Percentiles rank a stretch among this genome's conserved stretches.
phyloP scores from a whole-genome alignment of 2,329 filamentous ascomycete genomes.

The Pseudogymnoascus sp. region DNA sequence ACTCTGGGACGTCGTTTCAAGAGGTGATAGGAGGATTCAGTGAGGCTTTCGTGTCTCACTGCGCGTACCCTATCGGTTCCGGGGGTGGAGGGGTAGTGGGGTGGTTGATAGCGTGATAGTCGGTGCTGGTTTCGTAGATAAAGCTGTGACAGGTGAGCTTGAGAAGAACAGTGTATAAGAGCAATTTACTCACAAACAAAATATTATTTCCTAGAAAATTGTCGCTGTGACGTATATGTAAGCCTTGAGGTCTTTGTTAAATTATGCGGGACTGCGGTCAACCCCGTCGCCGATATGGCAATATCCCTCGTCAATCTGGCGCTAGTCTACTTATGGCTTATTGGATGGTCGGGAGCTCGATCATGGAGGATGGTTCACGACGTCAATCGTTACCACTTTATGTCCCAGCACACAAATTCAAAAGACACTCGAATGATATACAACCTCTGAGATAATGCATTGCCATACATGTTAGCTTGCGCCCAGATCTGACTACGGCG shows the following conservation, averaged over 20 bases:
- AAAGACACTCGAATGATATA: not conserved
- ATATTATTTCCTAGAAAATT: not conserved
- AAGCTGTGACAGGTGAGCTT: not conserved
- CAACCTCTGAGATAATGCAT: not conserved
- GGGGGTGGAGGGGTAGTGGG: slow-evolving; percentile 1
- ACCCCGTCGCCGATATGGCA: slow-evolving; percentile 1
- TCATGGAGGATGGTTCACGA: not conserved
- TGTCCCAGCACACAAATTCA: not conserved
- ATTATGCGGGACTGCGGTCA: slow-evolving; percentile 3
- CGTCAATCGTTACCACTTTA: not conserved
- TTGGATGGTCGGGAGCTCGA: not conserved
- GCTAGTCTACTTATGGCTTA: slow-evolving; percentile 6
- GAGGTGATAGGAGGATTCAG: slow-evolving; percentile 2
- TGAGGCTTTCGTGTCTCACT: slow-evolving; percentile 4
- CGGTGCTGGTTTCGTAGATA: not conserved
- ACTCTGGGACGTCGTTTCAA: not conserved
- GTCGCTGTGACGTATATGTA: slow-evolving; percentile 8
- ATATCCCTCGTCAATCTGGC: slow-evolving; percentile 4
- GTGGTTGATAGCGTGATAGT: not conserved
- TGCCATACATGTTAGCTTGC: not conserved
- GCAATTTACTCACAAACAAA: not conserved
- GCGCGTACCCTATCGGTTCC: not conserved
- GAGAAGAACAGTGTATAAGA: not conserved
- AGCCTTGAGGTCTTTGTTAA: slow-evolving; percentile 6
- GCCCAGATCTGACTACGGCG: not conserved